Percentiles rank a stretch among this genome's conserved stretches.
Evolutionary conservation across 768 basidiomycete genomes (phyloP).

Genomic region (Agrocybe pediades): DNA sequence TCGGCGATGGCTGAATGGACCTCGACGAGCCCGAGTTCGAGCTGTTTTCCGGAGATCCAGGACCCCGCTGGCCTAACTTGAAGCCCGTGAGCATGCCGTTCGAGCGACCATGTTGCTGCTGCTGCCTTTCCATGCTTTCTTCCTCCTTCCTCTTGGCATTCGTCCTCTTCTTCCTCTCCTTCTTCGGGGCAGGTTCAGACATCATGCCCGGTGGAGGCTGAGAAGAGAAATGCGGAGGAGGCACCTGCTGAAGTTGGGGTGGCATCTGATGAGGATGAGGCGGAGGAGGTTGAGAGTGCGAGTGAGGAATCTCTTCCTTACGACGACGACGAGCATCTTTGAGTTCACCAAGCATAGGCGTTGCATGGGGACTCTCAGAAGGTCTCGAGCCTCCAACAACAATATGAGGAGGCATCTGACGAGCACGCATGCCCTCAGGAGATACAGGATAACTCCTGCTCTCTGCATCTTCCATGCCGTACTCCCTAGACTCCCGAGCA

Average conservation of each 20-base stretch:
- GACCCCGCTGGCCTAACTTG: slow-evolving; percentile 29
- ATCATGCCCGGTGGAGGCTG: slow-evolving; percentile 22
- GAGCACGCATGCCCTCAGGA: slow-evolving; percentile 41
- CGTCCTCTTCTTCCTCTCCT: slow-evolving; percentile 55
- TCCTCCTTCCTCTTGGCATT: slow-evolving; percentile 25
- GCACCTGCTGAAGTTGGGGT: slow-evolving; percentile 4
- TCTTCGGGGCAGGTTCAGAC: slow-evolving; percentile 51
- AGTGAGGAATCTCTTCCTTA: slow-evolving; percentile 45
- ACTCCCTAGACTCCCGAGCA: slow-evolving; percentile 48
- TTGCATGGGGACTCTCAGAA: slow-evolving; percentile 63
- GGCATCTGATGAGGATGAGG: slow-evolving; percentile 6
- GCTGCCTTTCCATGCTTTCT: slow-evolving; percentile 12
- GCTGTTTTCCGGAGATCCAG: slow-evolving; percentile 62
- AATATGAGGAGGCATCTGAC: slow-evolving; percentile 33
- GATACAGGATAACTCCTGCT: slow-evolving; percentile 44
- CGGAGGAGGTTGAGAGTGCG: slow-evolving; percentile 22
- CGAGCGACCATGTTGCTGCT: slow-evolving; percentile 14
- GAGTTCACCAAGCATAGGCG: slow-evolving; percentile 35
- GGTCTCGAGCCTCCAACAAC: slow-evolving; percentile 38
- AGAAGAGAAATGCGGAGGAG: slow-evolving; percentile 21
- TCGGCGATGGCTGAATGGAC: slow-evolving; percentile 75
- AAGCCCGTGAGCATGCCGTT: slow-evolving; percentile 19
- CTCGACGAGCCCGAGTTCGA: slow-evolving; percentile 67
- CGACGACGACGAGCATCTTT: slow-evolving; percentile 47
- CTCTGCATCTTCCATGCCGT: slow-evolving; percentile 44